phyloP scores from a whole-genome alignment of 2,329 filamentous ascomycete species.

The Aspergillus floridensis region DNA sequence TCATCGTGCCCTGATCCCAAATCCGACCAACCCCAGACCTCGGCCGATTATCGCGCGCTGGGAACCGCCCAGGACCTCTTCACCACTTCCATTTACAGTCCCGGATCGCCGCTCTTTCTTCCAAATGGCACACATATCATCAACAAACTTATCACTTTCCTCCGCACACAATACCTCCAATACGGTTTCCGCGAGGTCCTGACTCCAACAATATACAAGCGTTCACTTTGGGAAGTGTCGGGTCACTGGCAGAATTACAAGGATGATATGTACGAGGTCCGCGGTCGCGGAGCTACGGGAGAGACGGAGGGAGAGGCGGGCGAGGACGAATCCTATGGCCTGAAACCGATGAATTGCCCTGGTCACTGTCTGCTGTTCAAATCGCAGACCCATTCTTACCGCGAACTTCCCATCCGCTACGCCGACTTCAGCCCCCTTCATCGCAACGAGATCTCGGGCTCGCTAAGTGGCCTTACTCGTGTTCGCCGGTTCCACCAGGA shows the following conservation, averaged over 20 bases:
- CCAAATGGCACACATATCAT: slow-evolving; percentile 80
- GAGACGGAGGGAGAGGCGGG: slow-evolving; percentile 46
- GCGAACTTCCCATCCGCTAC: slow-evolving; percentile 77
- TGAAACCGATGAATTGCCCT: slow-evolving; percentile 93
- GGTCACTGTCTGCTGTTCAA: slow-evolving; percentile 84
- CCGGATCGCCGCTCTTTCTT: slow-evolving; percentile 80
- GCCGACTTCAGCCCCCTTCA: slow-evolving; percentile 87
- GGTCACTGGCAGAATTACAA: slow-evolving; percentile 88
- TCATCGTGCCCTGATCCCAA: slow-evolving; percentile 30
- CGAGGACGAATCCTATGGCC: slow-evolving; percentile 70
- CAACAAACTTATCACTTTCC: slow-evolving; percentile 76
- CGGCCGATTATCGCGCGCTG: slow-evolving; percentile 52
- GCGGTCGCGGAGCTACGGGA: slow-evolving; percentile 50
- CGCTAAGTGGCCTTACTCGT: slow-evolving; percentile 76
- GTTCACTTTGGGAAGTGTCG: slow-evolving; percentile 78
- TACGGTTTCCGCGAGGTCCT: slow-evolving; percentile 89
- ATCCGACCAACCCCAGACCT: slow-evolving; percentile 23
- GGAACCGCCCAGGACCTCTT: slow-evolving; percentile 68
- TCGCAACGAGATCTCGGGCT: slow-evolving; percentile 79
- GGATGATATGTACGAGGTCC: slow-evolving; percentile 86
- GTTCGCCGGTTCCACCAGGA: slow-evolving; percentile 88
- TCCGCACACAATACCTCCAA: slow-evolving; percentile 77
- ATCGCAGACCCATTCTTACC: slow-evolving; percentile 69
- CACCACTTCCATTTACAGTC: slow-evolving; percentile 74
- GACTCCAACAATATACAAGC: slow-evolving; percentile 88